These are phyloP conservation scores for Luffa acutangula DNA, from an alignment of 306 rosid genomes.

Conservation along the genomic window DNA sequence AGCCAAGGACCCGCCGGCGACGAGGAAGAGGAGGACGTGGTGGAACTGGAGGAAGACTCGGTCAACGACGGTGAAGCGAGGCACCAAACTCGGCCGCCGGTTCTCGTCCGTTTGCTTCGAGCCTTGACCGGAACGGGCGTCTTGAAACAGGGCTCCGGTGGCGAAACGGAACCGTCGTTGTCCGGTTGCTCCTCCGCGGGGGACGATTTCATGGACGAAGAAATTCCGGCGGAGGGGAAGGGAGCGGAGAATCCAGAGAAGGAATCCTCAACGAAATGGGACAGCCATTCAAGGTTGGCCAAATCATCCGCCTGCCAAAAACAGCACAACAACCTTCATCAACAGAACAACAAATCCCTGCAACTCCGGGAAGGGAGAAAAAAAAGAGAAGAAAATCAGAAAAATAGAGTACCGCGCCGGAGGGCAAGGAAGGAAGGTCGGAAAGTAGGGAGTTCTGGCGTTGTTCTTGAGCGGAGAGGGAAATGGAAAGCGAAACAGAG, in stretches of 20 bases:
- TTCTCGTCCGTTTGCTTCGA: slow-evolving; percentile 59
- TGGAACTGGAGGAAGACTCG: slow-evolving; percentile 54
- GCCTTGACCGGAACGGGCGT: slow-evolving; percentile 77
- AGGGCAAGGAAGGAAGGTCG: slow-evolving; percentile 25
- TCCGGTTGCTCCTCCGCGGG: slow-evolving; percentile 6
- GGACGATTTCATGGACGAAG: not conserved
- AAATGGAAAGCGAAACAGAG: slow-evolving; percentile 27
- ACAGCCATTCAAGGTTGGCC: slow-evolving; percentile 81
- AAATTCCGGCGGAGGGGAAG: slow-evolving; percentile 25
- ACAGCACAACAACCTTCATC: slow-evolving; percentile 7
- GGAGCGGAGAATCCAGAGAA: slow-evolving; percentile 42
- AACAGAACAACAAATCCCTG: not conserved
- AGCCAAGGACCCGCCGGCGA: slow-evolving; percentile 43
- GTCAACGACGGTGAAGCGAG: slow-evolving; percentile 43
- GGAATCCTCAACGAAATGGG: slow-evolving; percentile 87
- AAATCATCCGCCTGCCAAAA: slow-evolving; percentile 52
- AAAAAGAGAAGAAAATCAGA: not conserved
- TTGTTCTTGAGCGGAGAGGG: slow-evolving; percentile 8
- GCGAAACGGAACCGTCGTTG: not conserved
- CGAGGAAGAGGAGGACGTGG: slow-evolving; percentile 54
- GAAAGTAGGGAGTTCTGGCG: not conserved
- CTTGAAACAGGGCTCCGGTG: slow-evolving; percentile 30
- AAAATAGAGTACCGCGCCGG: slow-evolving; percentile 43
- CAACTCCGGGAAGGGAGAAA: not conserved
- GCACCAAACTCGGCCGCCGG: slow-evolving; percentile 76